Evolutionary conservation across 768 basidiomycete species (phyloP).

Genomic region (Russula vinacea): DNA sequence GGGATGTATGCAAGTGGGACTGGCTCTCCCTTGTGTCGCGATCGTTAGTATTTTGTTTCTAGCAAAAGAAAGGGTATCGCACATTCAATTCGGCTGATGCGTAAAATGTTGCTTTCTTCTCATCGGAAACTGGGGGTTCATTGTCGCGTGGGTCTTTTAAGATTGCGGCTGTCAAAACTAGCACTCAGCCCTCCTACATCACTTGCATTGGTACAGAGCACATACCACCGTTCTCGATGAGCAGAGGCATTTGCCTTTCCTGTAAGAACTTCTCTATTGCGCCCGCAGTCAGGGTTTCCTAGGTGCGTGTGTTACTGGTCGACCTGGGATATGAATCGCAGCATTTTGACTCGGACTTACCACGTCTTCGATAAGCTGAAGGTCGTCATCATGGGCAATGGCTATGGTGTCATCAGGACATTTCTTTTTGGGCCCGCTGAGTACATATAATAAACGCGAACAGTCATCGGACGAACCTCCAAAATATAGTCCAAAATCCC

Average conservation of each 20-base stretch:
- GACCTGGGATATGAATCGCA: not conserved
- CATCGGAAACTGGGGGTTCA: not conserved
- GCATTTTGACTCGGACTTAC: slow-evolving; percentile 3
- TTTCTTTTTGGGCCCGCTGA: slow-evolving; percentile 1
- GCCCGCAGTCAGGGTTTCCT: slow-evolving; percentile 10
- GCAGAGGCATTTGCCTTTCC: not conserved
- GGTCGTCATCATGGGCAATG: slow-evolving; percentile 19
- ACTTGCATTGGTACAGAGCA: not conserved
- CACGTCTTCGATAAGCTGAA: slow-evolving; percentile 15
- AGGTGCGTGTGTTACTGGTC: not conserved
- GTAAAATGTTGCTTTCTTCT: slow-evolving; percentile 5
- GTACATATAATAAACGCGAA: not conserved
- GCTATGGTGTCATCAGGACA: slow-evolving; percentile 6
- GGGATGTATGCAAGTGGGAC: slow-evolving; percentile 6
- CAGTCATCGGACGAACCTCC: slow-evolving; percentile 5
- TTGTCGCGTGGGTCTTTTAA: not conserved
- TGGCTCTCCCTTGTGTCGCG: not conserved
- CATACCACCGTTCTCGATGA: slow-evolving; percentile 15
- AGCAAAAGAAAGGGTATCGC: not conserved
- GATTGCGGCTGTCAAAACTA: slow-evolving; percentile 1
- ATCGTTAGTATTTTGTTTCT: not conserved
- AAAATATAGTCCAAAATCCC: slow-evolving; percentile 17
- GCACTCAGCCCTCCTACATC: not conserved
- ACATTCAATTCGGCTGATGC: not conserved
- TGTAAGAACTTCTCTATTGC: slow-evolving; percentile 4